These are phyloP conservation scores for Stentor coeruleus DNA, from an alignment of 73 alveolate genomes.

Conservation along the genomic window DNA sequence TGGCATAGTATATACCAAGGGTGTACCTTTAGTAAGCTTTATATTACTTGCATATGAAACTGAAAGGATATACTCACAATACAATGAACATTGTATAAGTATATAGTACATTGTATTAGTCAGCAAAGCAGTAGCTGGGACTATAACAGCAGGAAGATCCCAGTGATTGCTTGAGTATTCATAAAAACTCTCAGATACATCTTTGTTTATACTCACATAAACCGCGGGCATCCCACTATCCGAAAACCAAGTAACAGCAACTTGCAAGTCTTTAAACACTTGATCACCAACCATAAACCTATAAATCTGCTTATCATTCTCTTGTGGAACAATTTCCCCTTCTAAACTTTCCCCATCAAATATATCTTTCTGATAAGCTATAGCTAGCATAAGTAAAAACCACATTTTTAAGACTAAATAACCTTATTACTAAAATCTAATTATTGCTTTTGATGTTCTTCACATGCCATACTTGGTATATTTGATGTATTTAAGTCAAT, in stretches of 20 bases:
- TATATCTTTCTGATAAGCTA: background rate
- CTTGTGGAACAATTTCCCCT: background rate
- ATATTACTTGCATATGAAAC: background rate
- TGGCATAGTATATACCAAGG: background rate
- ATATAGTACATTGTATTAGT: background rate
- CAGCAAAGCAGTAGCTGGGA: background rate
- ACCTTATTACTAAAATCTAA: too few relatives aligned
- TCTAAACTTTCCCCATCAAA: background rate
- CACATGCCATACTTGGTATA: too few relatives aligned
- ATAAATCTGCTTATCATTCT: background rate
- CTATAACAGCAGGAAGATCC: background rate
- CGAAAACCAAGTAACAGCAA: background rate
- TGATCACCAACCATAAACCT: background rate
- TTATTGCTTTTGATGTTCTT: too few relatives aligned
- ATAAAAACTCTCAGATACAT: background rate
- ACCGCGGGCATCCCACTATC: constrained; percentile 12
- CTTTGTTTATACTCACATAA: background rate
- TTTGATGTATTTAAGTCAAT: too few relatives aligned
- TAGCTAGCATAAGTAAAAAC: background rate
- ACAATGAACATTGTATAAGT: background rate
- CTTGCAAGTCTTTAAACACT: background rate
- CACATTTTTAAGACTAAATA: background rate
- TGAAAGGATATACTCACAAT: constrained; percentile 3
- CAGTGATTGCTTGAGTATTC: background rate
- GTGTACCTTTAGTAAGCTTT: background rate